phyloP scores from a whole-genome alignment of 345 rosid genomes.

The Syzygium aromaticum region DNA sequence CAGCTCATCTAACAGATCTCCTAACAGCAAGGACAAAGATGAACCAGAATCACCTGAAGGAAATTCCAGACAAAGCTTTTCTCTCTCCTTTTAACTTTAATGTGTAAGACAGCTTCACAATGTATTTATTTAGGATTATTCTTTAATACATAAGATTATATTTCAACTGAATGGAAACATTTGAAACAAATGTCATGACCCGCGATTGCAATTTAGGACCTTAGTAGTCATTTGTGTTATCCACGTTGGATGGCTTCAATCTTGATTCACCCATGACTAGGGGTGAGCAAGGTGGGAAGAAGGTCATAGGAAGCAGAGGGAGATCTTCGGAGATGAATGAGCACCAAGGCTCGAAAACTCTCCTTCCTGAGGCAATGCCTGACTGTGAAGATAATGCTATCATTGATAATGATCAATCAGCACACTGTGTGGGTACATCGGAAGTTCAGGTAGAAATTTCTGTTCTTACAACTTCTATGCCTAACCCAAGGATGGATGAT shows the following conservation, averaged over 20 bases:
- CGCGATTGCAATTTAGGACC: not conserved
- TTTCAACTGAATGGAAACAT: not conserved
- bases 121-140: no score
- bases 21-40: constrained; percentile 43
- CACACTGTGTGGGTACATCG: not conserved
- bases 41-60: constrained; percentile 25
- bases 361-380: constrained; percentile 4
- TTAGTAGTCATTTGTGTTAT: not conserved
- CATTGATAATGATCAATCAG: not conserved
- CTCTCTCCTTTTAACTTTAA: constrained; percentile 11
- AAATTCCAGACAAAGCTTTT: not conserved
- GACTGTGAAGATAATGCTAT: constrained; percentile 8
- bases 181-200: not conserved
- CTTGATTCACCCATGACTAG: constrained; percentile 29
- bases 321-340: constrained; percentile 19
- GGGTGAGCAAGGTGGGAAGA: constrained; percentile 24
- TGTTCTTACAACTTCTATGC: not conserved
- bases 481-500: not conserved
- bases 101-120: constrained; percentile 27
- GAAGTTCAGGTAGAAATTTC: not conserved
- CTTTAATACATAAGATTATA: no score
- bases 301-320: constrained; percentile 20
- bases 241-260: constrained; percentile 55
- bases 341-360: constrained; percentile 14
- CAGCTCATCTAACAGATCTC: constrained; percentile 32